A percentile compares a stretch with the other conserved stretches of the same genome.
phyloP scores from a whole-genome alignment of 768 basidiomycete species.

The Boletus tylopilopsis region DNA sequence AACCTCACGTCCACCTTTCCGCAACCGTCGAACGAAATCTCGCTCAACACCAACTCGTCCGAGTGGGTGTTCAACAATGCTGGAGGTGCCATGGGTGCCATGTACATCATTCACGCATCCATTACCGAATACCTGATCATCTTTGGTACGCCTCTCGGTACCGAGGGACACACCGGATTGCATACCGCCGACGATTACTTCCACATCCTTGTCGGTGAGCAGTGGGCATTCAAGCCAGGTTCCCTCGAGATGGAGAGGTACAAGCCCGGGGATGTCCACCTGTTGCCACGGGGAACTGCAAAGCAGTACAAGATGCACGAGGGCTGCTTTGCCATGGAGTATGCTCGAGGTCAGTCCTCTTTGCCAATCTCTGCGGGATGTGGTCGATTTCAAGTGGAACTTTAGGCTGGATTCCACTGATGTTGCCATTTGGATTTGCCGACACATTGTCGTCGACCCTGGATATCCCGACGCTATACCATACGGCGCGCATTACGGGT shows the following conservation, averaged over 20 bases:
- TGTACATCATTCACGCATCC: slow-evolving; percentile 96
- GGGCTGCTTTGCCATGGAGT: slow-evolving; percentile 94
- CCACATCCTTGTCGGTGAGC: slow-evolving; percentile 89
- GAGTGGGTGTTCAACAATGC: slow-evolving; percentile 99
- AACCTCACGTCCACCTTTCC: slow-evolving; percentile 78
- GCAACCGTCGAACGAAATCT: slow-evolving; percentile 44
- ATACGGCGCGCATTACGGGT: slow-evolving; percentile 72
- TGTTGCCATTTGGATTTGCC: slow-evolving; percentile 92
- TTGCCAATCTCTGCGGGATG: not conserved
- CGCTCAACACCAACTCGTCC: slow-evolving; percentile 49
- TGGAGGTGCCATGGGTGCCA: slow-evolving; percentile 96
- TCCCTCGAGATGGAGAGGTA: slow-evolving; percentile 84
- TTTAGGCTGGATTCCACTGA: slow-evolving; percentile 93
- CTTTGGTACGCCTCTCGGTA: slow-evolving; percentile 94
- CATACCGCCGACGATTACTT: slow-evolving; percentile 99
- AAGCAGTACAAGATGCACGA: slow-evolving; percentile 99
- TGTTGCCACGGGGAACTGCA: slow-evolving; percentile 73
- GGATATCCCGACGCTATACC: slow-evolving; percentile 77
- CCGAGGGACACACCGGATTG: slow-evolving; percentile 91
- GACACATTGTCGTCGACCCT: slow-evolving; percentile 87
- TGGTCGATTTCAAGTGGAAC: not conserved
- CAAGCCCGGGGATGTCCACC: slow-evolving; percentile 77
- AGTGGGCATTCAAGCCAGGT: slow-evolving; percentile 89
- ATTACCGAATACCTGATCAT: slow-evolving; percentile 97
- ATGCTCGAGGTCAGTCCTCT: slow-evolving; percentile 70